Evolutionary conservation across 1,284 basidiomycete species (phyloP).

Genomic region (Puccinia hordei): DNA sequence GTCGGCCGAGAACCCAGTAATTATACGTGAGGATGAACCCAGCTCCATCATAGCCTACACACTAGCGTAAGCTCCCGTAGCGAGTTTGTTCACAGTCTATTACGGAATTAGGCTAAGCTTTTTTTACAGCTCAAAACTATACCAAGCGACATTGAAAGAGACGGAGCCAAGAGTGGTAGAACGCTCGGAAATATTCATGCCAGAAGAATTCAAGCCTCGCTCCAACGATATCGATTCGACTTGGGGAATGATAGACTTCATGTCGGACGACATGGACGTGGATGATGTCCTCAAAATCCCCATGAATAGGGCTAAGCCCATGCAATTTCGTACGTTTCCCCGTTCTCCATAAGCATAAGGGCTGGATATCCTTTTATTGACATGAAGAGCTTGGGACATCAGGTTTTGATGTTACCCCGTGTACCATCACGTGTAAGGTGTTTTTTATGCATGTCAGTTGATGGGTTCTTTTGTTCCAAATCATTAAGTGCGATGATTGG

Average conservation of each 20-base stretch:
- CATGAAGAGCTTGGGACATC: neutral
- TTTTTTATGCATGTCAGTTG: constrained; percentile 51
- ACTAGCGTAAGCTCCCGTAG: constrained; percentile 60
- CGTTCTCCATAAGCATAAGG: neutral
- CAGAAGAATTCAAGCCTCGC: constrained; percentile 78
- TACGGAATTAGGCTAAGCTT: neutral
- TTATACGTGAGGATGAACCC: constrained; percentile 94
- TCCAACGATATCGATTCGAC: constrained; percentile 52
- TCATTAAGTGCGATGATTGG: neutral
- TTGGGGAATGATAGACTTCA: constrained; percentile 54
- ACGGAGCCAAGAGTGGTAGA: constrained; percentile 63
- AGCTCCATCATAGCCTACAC: constrained; percentile 97
- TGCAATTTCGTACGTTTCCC: constrained; percentile 49
- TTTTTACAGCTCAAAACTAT: constrained; percentile 66
- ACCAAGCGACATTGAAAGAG: constrained; percentile 59
- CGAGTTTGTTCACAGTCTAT: neutral
- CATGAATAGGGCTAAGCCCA: constrained; percentile 49
- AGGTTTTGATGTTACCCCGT: constrained; percentile 49
- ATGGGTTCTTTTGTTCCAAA: neutral
- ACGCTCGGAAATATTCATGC: constrained; percentile 68
- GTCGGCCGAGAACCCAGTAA: constrained; percentile 90
- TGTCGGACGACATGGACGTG: constrained; percentile 62
- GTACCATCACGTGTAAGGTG: constrained; percentile 50
- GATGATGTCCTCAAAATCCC: constrained; percentile 66
- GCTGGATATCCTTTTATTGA: neutral